Base-by-base conservation (phyloP, 306 rosid genomes). In the Astragalus membranaceus region DNA sequence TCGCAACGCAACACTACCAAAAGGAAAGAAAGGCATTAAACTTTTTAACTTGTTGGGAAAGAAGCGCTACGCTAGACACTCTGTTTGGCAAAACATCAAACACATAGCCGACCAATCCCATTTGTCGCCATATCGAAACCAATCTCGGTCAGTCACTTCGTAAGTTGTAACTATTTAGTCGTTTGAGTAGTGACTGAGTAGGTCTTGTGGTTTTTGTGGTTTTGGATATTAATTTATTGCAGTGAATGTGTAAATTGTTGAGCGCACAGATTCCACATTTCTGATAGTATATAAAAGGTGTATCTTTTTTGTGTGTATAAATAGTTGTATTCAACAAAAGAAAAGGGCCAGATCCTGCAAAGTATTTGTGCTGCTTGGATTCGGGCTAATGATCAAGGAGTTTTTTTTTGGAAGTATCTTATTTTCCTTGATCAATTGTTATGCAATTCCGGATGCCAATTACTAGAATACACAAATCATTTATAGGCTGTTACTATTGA, bases 31-130 rank as follows among this genome's bases (percentile, higher is more conserved):
- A 10, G 9, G 33, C 7, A 4, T 48, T 32, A 2, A 51, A 30
- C 0, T 5, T 64, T 1, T 1, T n/a, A 15, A 16, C n/a, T n/a
- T n/a, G n/a, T n/a, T n/a, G 14, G 50, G 39, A 23, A 30, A 57
- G 32, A 62, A 67, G 17, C 16, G 8, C 17, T 42, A 4, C 16
- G 8, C 17, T 42, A 4, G 12, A 63, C 3, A 11, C 12, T 56
- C 52, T 67, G 7, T 65, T 36, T 1, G 73, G 75, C 73, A 81
- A 60, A 62, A 17, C 50, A 73, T 23, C 82, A 20, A 81, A 77
- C 77, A 77, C 32, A 6, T 67, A 35, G 56, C 63, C 4, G 55
- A 51, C 78, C 58, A 64, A 7, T 6, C 14, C 17, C 30, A 50
- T 35, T 36, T 57, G 62, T 78, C 63, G 67, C 0, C 69, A 12